Evolutionary conservation across 176 grass and related monocot species (phyloP).

Genomic region (Microstegium vimineum): DNA sequence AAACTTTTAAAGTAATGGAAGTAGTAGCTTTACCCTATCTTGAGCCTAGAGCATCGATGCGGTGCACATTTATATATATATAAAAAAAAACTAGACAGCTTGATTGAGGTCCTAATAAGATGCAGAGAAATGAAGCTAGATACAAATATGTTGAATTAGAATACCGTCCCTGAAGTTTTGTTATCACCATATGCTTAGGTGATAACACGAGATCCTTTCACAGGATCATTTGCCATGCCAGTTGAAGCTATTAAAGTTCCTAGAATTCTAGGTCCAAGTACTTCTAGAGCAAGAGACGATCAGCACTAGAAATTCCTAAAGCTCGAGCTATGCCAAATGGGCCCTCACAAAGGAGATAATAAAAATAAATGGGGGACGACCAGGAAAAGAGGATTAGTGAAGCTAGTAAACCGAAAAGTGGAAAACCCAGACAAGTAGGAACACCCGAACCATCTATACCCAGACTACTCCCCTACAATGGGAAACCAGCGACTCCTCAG

Average conservation of each 20-base stretch:
- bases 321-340: neutral
- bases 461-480: neutral
- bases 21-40: neutral
- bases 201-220: neutral
- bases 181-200: neutral
- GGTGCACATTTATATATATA: neutral
- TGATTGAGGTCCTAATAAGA: neutral
- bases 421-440: neutral
- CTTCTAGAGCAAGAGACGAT: neutral
- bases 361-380: neutral
- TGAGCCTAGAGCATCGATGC: neutral
- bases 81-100: neutral
- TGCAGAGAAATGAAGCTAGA: neutral
- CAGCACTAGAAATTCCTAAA: neutral
- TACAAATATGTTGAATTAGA: neutral
- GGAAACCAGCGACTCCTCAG: constrained; percentile 29
- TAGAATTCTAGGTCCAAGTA: neutral
- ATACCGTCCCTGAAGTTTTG: neutral
- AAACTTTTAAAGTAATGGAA: neutral
- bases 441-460: constrained; percentile 19
- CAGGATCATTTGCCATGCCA: neutral
- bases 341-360: neutral
- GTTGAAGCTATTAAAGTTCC: neutral
- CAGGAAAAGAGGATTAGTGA: neutral
- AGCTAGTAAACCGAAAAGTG: neutral